Base-by-base conservation (phyloP, 345 rosid species). In the Cardamine resedifolia region DNA sequence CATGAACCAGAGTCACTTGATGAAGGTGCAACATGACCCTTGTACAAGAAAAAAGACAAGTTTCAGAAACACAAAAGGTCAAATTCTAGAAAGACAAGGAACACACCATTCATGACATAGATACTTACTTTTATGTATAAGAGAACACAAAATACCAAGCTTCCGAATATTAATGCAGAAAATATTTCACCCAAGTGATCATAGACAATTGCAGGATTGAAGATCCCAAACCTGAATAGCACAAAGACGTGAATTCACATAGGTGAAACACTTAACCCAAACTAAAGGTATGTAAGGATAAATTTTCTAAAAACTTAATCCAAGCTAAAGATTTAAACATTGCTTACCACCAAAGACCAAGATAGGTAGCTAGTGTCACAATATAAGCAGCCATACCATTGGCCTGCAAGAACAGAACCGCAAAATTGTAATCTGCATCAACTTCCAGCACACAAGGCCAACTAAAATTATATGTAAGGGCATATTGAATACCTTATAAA, bases 181-280 rank as follows among this genome's bases (percentile, higher is more conserved):
- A 80, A 95, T 82, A 95, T 95, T 81, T 95, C 99, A 49, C 99
- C 99, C 82, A 95, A 80, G 77, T 84, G 96, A 83, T 95, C 96
- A 80, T 95, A 95, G 70, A 95, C 96, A 77, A 90, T 52, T 0
- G 96, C 49, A 20, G 97, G 94, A 86, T 82, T 90, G 81, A 95
- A 90, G 80, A 95, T 86, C 24, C 98, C 92, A 73, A 84, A 92
- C 98, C 99, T 92, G 90, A 81, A 78, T 41, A 70, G 68, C 47
- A 11, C 24, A 67, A 19, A 72, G 12, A 58, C 34, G 60, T 19
- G 50, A 62, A 57, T 15, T 56, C 51, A 62, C 34, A 53, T 19
- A 75, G 44, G 14, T 51, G 10, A 14, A 28, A 39, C 34, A 28
- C 64, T 62, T 10, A 5, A 62, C 9, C 43, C 34, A 24, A 70